These are phyloP conservation scores for Silene coronaria DNA, from an alignment of 179 eudicot species.

Conservation along the genomic window DNA sequence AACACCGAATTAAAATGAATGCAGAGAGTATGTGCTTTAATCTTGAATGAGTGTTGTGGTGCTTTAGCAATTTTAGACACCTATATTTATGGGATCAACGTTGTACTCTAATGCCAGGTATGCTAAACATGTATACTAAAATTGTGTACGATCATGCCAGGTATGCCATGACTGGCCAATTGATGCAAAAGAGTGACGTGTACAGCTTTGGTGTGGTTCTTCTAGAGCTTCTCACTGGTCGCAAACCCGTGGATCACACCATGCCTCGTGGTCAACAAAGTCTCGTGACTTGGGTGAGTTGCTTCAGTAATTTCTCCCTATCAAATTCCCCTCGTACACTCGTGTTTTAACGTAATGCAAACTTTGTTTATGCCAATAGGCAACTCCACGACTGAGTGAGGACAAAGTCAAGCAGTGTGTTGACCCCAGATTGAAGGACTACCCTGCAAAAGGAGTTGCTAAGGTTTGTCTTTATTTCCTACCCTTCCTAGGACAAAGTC, in stretches of 20 bases:
- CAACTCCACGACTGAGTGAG: slow-evolving; percentile 38
- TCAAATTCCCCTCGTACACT: neutral
- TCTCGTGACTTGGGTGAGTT: slow-evolving; percentile 38
- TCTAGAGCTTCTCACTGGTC: slow-evolving; percentile 37
- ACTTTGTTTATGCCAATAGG: slow-evolving; percentile 15
- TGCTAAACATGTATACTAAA: neutral
- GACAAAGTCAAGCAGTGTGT: slow-evolving; percentile 41
- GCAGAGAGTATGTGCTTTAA: too few relatives aligned
- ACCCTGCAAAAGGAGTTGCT: slow-evolving; percentile 38
- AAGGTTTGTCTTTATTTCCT: slow-evolving; percentile 19
- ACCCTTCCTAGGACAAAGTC: neutral
- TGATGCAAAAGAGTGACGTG: slow-evolving; percentile 38
- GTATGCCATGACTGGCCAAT: slow-evolving; percentile 41
- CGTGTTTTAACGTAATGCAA: neutral
- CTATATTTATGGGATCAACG: neutral
- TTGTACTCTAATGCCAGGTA: neutral
- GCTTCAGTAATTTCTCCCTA: neutral
- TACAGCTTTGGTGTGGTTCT: slow-evolving; percentile 43
- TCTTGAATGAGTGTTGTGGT: too few relatives aligned
- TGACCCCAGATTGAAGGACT: slow-evolving; percentile 34
- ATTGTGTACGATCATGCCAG: slow-evolving; percentile 13
- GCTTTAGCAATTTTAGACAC: neutral
- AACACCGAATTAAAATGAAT: too few relatives aligned
- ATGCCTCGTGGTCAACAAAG: slow-evolving; percentile 45
- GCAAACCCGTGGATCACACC: slow-evolving; percentile 39